Conservation (phyloP, 345 rosid genomes). For the Bruguiera sexangula region DNA sequence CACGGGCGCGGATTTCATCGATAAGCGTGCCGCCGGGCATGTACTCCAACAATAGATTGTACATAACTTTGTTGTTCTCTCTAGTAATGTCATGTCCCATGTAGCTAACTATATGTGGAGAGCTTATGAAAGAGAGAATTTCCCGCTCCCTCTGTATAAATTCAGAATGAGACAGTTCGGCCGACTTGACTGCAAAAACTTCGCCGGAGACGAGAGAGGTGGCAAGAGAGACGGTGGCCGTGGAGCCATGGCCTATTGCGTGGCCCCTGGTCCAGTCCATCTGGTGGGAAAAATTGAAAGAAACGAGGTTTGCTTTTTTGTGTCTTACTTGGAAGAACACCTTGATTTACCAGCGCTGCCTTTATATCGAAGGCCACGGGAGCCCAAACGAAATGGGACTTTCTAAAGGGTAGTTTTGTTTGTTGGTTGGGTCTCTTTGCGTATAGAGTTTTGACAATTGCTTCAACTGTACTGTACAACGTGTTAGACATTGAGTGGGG, state of each 20-base stretch:
- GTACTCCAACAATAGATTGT: conserved; percentile 69
- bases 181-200: conserved; percentile 61
- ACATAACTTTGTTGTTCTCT: conserved; percentile 34
- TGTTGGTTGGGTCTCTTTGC: conserved; percentile 16
- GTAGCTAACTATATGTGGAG: conserved; percentile 52
- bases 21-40: conserved; percentile 50
- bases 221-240: conserved; percentile 70
- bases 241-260: conserved; percentile 63
- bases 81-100: conserved; percentile 49
- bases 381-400: neutral
- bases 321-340: neutral
- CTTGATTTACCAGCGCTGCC: neutral
- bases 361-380: conserved; percentile 3
- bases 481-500: conserved; percentile 25
- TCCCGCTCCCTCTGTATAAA: conserved; percentile 53
- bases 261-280: conserved; percentile 76
- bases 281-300: neutral
- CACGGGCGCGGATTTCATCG: conserved; percentile 33
- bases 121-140: conserved; percentile 45
- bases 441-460: conserved; percentile 17
- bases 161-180: conserved; percentile 41
- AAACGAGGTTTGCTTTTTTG: neutral
- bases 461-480: conserved; percentile 25
- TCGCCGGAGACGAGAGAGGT: conserved; percentile 33
- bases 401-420: conserved; percentile 6